phyloP scores from a whole-genome alignment of 495 filamentous ascomycete genomes.

The Aspergillus sclerotioniger region DNA sequence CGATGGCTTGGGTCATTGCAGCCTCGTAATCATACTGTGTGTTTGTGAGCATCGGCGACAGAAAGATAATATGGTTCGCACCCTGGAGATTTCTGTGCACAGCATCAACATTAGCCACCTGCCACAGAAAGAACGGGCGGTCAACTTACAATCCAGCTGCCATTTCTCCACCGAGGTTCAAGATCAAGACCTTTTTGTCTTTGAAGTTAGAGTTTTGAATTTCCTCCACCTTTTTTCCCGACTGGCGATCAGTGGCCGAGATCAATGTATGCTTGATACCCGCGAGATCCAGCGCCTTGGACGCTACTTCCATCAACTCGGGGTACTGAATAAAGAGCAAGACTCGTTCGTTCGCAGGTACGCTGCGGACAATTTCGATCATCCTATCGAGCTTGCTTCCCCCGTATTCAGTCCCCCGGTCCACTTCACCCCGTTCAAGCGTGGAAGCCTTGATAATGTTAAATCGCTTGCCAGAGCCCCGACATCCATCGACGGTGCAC shows the following conservation, averaged over 20 bases:
- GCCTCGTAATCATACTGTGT: slow-evolving; percentile 58
- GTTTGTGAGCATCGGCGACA: slow-evolving; percentile 56
- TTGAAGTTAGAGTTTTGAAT: slow-evolving; percentile 38
- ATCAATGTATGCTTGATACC: slow-evolving; percentile 35
- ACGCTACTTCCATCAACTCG: slow-evolving; percentile 38
- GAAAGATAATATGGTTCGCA: slow-evolving; percentile 77
- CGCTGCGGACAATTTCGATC: slow-evolving; percentile 39
- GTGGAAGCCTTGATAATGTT: slow-evolving; percentile 36
- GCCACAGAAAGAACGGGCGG: neutral
- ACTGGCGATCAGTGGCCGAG: slow-evolving; percentile 22
- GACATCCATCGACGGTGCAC: slow-evolving; percentile 34
- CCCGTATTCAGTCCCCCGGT: slow-evolving; percentile 26
- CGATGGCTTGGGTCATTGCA: slow-evolving; percentile 68
- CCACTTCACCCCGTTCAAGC: slow-evolving; percentile 29
- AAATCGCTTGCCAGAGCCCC: slow-evolving; percentile 23
- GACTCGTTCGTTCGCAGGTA: slow-evolving; percentile 45
- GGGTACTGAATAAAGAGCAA: slow-evolving; percentile 54
- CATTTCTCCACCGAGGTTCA: slow-evolving; percentile 61
- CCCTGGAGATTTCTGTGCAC: slow-evolving; percentile 63
- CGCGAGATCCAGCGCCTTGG: slow-evolving; percentile 27
- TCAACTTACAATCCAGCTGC: slow-evolving; percentile 66
- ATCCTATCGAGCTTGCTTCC: slow-evolving; percentile 51
- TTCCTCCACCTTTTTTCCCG: slow-evolving; percentile 35
- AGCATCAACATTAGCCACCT: neutral
- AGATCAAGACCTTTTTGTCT: slow-evolving; percentile 56